Percentiles rank a stretch among this genome's conserved stretches.
These are phyloP conservation scores for Colletotrichum sp. DNA, from an alignment of 2,329 filamentous ascomycete genomes.

Conservation along the genomic window DNA sequence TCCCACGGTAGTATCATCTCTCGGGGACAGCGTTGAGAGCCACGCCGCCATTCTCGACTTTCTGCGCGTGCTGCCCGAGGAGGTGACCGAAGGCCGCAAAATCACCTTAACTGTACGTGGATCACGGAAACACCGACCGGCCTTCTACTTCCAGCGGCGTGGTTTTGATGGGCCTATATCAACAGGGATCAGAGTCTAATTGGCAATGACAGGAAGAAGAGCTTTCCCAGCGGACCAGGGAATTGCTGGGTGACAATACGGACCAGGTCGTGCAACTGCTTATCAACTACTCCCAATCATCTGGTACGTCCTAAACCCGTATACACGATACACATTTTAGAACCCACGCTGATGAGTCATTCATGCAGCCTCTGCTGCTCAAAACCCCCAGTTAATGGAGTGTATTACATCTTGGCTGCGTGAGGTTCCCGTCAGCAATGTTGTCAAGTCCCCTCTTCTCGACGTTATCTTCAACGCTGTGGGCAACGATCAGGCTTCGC, in stretches of 20 bases:
- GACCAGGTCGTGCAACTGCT: constrained; percentile 85
- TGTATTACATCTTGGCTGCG: constrained; percentile 97
- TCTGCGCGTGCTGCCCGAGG: constrained; percentile 93
- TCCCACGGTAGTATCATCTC: constrained; percentile 76
- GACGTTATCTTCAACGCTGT: constrained; percentile 81
- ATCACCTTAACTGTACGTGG: constrained; percentile 98
- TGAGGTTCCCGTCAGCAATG: constrained; percentile 83
- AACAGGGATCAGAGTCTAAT: constrained; percentile 49
- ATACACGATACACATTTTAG: neutral
- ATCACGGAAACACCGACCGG: constrained; percentile 58
- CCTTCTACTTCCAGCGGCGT: constrained; percentile 35
- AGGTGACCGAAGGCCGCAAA: constrained; percentile 98
- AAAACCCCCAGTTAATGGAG: constrained; percentile 89
- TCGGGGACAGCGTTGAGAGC: constrained; percentile 78
- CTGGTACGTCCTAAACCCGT: constrained; percentile 62
- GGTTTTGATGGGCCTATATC: constrained; percentile 39
- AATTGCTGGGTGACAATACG: constrained; percentile 90
- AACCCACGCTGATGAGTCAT: neutral
- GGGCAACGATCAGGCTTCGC: constrained; percentile 77
- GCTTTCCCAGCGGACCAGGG: constrained; percentile 81
- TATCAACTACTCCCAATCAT: constrained; percentile 90
- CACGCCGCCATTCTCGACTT: constrained; percentile 94
- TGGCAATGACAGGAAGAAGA: constrained; percentile 86
- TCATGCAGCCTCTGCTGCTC: constrained; percentile 70
- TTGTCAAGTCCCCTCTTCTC: constrained; percentile 86